phyloP scores from a whole-genome alignment of 2,329 filamentous ascomycete genomes.

The Monosporascus sp. region DNA sequence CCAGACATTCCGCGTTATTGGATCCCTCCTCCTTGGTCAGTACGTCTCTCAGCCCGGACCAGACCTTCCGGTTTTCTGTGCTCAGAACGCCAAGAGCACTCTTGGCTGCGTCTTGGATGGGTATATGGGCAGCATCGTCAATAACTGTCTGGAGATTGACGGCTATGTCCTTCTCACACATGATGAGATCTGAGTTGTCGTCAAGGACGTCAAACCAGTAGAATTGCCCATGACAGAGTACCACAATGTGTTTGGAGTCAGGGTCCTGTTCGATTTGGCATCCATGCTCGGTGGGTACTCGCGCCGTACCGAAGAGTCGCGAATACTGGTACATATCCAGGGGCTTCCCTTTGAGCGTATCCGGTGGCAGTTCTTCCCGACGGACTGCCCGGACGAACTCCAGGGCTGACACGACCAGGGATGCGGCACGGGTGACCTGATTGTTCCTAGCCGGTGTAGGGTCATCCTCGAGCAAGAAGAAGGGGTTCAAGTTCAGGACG shows the following conservation, averaged over 20 bases:
- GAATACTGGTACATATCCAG: conserved; percentile 99
- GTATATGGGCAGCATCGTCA: conserved; percentile 81
- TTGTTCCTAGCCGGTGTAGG: conserved; percentile 94
- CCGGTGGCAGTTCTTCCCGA: conserved; percentile 86
- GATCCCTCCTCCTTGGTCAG: conserved; percentile 79
- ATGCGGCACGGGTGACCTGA: conserved; percentile 90
- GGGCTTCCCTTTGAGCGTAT: conserved; percentile 75
- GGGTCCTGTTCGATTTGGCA: conserved; percentile 96
- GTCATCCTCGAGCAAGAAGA: conserved; percentile 95
- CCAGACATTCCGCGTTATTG: conserved; percentile 94
- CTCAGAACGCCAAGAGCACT: conserved; percentile 87
- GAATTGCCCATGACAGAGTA: conserved; percentile 90
- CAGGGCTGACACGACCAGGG: conserved; percentile 81
- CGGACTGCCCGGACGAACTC: conserved; percentile 90
- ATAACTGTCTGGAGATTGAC: conserved; percentile 89
- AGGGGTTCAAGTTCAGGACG: conserved; percentile 94
- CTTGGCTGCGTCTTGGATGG: conserved; percentile 93
- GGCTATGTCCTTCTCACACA: conserved; percentile 90
- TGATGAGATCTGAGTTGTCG: conserved; percentile 89
- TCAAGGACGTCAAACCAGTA: conserved; percentile 99
- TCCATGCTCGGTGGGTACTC: conserved; percentile 88
- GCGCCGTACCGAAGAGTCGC: conserved; percentile 86
- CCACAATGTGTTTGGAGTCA: conserved; percentile 85
- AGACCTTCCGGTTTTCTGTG: conserved; percentile 93
- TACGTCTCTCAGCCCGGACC: conserved; percentile 86